Evolutionary conservation across 2,329 filamentous ascomycete species (phyloP).

Genomic region (Penicillium aurantiogriseum): DNA sequence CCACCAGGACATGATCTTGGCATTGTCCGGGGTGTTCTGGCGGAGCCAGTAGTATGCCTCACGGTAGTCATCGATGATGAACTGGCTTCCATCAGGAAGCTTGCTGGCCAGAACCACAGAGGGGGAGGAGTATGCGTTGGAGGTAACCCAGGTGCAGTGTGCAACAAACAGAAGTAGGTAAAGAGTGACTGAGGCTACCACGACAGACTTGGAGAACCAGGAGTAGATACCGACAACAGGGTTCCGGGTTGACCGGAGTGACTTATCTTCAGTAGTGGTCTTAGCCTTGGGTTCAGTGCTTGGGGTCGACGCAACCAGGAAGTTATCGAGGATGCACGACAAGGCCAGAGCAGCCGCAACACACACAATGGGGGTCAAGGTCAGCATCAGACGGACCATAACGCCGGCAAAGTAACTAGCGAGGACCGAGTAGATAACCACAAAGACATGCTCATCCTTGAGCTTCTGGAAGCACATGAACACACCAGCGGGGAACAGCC

Average conservation of each 20-base stretch:
- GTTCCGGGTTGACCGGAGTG: slow-evolving; percentile 67
- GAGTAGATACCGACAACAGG: slow-evolving; percentile 83
- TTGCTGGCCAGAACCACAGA: slow-evolving; percentile 93
- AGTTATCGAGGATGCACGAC: slow-evolving; percentile 85
- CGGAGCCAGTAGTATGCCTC: slow-evolving; percentile 99
- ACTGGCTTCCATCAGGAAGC: slow-evolving; percentile 89
- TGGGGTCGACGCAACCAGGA: slow-evolving; percentile 67
- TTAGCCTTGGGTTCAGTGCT: slow-evolving; percentile 45
- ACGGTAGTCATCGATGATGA: slow-evolving; percentile 98
- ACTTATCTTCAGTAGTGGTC: slow-evolving; percentile 36
- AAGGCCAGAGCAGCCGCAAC: slow-evolving; percentile 86
- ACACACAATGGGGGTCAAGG: slow-evolving; percentile 92
- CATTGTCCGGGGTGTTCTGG: slow-evolving; percentile 90
- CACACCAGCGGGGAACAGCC: slow-evolving; percentile 97
- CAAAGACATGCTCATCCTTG: slow-evolving; percentile 93
- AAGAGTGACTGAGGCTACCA: slow-evolving; percentile 68
- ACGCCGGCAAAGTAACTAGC: slow-evolving; percentile 98
- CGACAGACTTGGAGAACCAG: slow-evolving; percentile 71
- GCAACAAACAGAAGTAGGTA: slow-evolving; percentile 93
- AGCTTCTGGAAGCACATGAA: slow-evolving; percentile 97
- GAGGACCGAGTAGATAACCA: slow-evolving; percentile 95
- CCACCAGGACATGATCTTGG: slow-evolving; percentile 99
- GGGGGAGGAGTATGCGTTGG: slow-evolving; percentile 96
- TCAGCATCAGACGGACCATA: slow-evolving; percentile 99
- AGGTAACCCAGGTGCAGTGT: slow-evolving; percentile 99